phyloP scores from a whole-genome alignment of 1,284 basidiomycete genomes.

The Malassezia nana region DNA sequence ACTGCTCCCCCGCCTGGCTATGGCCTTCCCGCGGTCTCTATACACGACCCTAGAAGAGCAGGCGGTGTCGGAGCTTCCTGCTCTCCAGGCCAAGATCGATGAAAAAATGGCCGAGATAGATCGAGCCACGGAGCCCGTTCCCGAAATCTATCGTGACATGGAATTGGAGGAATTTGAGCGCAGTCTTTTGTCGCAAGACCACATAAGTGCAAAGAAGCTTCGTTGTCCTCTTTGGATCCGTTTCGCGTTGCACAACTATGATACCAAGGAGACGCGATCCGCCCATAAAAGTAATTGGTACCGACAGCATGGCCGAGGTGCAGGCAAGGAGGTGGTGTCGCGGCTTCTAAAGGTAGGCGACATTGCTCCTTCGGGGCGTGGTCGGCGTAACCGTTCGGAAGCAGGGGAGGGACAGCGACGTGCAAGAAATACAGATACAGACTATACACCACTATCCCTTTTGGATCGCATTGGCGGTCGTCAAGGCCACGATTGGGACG shows the following conservation, averaged over 20 bases:
- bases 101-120: slow-evolving; percentile 3
- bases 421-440: not conserved
- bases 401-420: not conserved
- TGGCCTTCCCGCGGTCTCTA: slow-evolving; percentile 27
- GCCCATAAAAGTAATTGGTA: slow-evolving; percentile 37
- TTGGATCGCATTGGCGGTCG: slow-evolving; percentile 1
- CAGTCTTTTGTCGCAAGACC: slow-evolving; percentile 10
- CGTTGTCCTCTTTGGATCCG: slow-evolving; percentile 28
- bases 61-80: slow-evolving; percentile 16
- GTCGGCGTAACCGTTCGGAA: not conserved
- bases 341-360: slow-evolving; percentile 36
- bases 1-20: slow-evolving; percentile 24
- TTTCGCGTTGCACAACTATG: slow-evolving; percentile 28
- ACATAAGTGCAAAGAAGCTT: slow-evolving; percentile 22
- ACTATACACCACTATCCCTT: slow-evolving; percentile 6
- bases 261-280: slow-evolving; percentile 33
- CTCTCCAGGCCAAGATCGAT: slow-evolving; percentile 2
- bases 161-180: slow-evolving; percentile 28
- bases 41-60: slow-evolving; percentile 38
- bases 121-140: slow-evolving; percentile 23
- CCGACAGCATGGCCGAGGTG: slow-evolving; percentile 36
- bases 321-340: slow-evolving; percentile 42
- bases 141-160: slow-evolving; percentile 45
- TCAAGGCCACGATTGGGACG: slow-evolving; percentile 7
- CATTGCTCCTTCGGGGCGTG: not conserved